Conservation (phyloP, 768 basidiomycete genomes). For the Mycena albidolilacea region DNA sequence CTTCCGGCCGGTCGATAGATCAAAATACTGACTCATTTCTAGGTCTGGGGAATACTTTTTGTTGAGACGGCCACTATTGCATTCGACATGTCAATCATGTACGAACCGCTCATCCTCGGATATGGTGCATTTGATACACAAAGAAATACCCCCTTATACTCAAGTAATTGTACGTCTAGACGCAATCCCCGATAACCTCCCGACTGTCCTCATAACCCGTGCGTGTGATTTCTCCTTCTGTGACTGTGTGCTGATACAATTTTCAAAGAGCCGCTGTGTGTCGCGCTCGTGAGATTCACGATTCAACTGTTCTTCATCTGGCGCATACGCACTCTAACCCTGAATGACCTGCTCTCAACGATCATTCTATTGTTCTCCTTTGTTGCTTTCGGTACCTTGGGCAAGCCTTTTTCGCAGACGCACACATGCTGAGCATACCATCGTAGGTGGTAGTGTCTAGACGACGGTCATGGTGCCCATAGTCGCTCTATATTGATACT, state of each 20-base stretch:
- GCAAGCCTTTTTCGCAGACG: too few species aligned
- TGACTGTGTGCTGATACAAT: too few species aligned
- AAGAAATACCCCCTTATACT: neutral
- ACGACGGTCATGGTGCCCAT: conserved; percentile 29
- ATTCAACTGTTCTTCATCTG: conserved; percentile 47
- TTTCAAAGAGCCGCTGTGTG: conserved; percentile 16
- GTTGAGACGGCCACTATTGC: conserved; percentile 35
- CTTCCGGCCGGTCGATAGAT: neutral
- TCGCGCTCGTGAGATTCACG: conserved; percentile 39
- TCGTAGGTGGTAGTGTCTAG: conserved; percentile 40
- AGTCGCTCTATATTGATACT: too few species aligned
- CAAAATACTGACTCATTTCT: neutral
- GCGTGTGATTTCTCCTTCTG: too few species aligned
- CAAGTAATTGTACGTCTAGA: neutral
- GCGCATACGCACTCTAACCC: conserved; percentile 41
- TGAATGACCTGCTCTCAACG: conserved; percentile 8
- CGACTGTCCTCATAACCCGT: neutral
- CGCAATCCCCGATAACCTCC: neutral
- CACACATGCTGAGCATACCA: neutral
- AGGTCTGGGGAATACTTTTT: conserved; percentile 38
- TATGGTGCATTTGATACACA: neutral
- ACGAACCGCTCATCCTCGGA: conserved; percentile 8
- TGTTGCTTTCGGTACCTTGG: conserved; percentile 15
- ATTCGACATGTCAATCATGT: conserved; percentile 24
- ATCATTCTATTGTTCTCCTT: conserved; percentile 28